Percentiles rank a stretch among this genome's conserved stretches.
phyloP scores from a whole-genome alignment of 306 rosid genomes.

The Cercis canadensis region DNA sequence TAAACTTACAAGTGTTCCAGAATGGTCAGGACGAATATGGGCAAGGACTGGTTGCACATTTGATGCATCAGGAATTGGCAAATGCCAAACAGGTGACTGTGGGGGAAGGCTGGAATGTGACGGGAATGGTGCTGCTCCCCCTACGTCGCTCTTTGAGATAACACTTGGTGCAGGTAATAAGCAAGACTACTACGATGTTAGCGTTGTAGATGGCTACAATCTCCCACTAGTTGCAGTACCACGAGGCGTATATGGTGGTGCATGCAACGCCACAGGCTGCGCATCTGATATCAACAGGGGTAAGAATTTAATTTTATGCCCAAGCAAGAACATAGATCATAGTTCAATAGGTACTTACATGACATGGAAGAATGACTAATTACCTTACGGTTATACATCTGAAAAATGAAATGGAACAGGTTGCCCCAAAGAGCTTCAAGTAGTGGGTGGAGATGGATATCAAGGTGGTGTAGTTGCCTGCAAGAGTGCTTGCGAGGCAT shows the following conservation, averaged over 20 bases:
- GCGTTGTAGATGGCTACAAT: constrained; percentile 89
- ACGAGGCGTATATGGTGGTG: constrained; percentile 51
- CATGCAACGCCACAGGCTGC: constrained; percentile 88
- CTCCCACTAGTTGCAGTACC: constrained; percentile 76
- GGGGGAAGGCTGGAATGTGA: constrained; percentile 85
- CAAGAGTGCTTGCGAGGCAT: constrained; percentile 91
- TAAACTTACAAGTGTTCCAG: constrained; percentile 58
- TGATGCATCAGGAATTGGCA: constrained; percentile 71
- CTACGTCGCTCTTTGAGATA: constrained; percentile 85
- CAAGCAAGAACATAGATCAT: background rate
- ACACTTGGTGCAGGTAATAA: constrained; percentile 70
- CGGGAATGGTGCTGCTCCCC: constrained; percentile 86
- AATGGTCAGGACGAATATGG: constrained; percentile 96
- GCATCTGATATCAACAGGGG: constrained; percentile 71
- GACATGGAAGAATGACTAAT: constrained; percentile 4
- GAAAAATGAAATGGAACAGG: constrained; percentile 51
- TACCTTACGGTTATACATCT: background rate
- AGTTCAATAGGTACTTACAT: background rate
- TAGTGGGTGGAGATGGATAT: constrained; percentile 57
- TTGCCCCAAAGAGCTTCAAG: constrained; percentile 96
- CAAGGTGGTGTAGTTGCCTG: constrained; percentile 73
- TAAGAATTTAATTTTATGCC: constrained; percentile 33
- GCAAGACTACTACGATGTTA: constrained; percentile 79
- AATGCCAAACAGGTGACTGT: constrained; percentile 83
- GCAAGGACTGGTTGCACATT: constrained; percentile 91